Conservation (phyloP, 148 eudicot species). For the Limonium bicolor region DNA sequence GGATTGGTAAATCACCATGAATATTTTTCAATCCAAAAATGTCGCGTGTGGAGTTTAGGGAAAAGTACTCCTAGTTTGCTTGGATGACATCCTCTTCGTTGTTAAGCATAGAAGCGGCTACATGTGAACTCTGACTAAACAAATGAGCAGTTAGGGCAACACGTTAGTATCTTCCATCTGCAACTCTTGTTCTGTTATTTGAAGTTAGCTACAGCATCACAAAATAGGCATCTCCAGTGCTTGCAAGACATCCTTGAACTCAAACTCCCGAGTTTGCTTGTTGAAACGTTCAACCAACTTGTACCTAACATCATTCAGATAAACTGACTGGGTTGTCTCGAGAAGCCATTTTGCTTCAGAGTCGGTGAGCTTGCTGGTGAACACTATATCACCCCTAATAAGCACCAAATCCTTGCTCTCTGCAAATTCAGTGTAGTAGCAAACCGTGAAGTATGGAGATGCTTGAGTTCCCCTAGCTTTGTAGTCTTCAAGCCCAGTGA, state of each 20-base stretch:
- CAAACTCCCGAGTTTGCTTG: constrained; percentile 67
- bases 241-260: constrained; percentile 75
- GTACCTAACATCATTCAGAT: constrained; percentile 66
- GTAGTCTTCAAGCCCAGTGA: constrained; percentile 95
- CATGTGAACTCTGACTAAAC: too few species aligned
- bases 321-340: constrained; percentile 74
- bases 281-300: constrained; percentile 78
- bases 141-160: too few species aligned
- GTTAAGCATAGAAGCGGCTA: too few species aligned
- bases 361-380: constrained; percentile 72
- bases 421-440: constrained; percentile 75
- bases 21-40: too few species aligned
- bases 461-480: constrained; percentile 92
- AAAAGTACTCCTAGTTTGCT: too few species aligned
- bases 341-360: constrained; percentile 75
- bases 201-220: too few species aligned
- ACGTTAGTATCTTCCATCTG: too few species aligned
- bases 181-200: too few species aligned
- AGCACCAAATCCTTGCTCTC: constrained; percentile 67
- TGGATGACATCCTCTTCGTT: too few species aligned
- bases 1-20: too few species aligned
- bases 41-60: too few species aligned
- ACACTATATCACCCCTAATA: constrained; percentile 57
- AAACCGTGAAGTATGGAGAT: constrained; percentile 64
- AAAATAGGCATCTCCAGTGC: constrained; percentile 66